Conservation (phyloP, 2,329 filamentous ascomycete species). For the Ceratocystis huliohia region DNA sequence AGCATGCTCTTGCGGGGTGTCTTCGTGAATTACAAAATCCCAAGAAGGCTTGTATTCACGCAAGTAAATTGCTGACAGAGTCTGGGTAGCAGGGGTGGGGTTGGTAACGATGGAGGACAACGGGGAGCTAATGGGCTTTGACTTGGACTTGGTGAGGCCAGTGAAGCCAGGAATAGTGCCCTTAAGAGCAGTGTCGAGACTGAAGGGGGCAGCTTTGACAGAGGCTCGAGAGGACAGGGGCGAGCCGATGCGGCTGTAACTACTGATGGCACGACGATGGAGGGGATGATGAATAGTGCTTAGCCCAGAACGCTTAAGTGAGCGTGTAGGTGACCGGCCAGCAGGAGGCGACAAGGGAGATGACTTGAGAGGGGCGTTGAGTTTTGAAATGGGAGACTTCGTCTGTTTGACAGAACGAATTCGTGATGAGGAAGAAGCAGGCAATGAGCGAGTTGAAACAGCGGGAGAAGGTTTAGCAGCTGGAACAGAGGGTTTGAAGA, state of each 20-base stretch:
- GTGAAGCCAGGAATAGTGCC: constrained; percentile 56
- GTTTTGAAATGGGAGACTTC: constrained; percentile 38
- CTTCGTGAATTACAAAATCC: constrained; percentile 92
- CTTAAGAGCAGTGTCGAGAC: constrained; percentile 69
- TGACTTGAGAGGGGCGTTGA: constrained; percentile 33
- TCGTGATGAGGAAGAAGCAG: constrained; percentile 29
- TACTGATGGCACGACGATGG: constrained; percentile 43
- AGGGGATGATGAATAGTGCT: constrained; percentile 39
- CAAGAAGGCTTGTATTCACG: constrained; percentile 51
- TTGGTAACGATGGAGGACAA: constrained; percentile 26
- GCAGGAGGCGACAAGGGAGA: constrained; percentile 46
- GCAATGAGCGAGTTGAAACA: constrained; percentile 27
- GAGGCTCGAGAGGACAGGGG: constrained; percentile 44
- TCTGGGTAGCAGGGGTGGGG: constrained; percentile 23
- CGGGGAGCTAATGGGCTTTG: constrained; percentile 22
- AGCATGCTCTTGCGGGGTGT: constrained; percentile 79
- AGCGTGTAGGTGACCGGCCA: constrained; percentile 64
- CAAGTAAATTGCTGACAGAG: constrained; percentile 19
- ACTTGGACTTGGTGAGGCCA: constrained; percentile 28
- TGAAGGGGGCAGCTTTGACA: constrained; percentile 52
- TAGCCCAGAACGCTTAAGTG: constrained; percentile 52
- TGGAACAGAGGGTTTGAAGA: constrained; percentile 37
- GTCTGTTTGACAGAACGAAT: constrained; percentile 38
- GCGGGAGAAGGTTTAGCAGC: constrained; percentile 25
- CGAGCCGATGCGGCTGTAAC: constrained; percentile 58